Percentiles rank a stretch among this genome's conserved stretches.
These are phyloP conservation scores for Cyberlindnera sargentensis DNA, from an alignment of 805 yeast genomes.

Conservation along the genomic window DNA sequence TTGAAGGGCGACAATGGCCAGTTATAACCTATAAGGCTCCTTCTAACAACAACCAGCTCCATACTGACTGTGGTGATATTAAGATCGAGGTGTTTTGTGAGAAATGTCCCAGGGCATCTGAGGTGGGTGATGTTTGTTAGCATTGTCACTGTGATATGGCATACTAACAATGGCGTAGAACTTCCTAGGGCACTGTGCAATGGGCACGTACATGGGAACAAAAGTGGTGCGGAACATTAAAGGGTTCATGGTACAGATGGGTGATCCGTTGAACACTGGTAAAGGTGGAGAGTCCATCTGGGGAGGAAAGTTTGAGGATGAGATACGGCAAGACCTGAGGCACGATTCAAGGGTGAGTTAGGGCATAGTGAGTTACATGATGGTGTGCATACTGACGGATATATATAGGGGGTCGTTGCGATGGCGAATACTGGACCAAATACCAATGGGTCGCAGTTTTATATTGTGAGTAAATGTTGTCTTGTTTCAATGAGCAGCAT, in stretches of 20 bases:
- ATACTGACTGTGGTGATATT: conserved; percentile 32
- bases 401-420: conserved; percentile 43
- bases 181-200: conserved; percentile 39
- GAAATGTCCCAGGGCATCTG: conserved; percentile 31
- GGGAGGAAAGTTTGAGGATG: conserved; percentile 76
- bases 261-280: conserved; percentile 71
- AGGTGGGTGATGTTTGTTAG: conserved; percentile 19
- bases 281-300: conserved; percentile 80
- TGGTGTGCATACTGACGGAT: conserved; percentile 2
- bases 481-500: too few relatives aligned
- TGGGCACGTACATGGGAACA: conserved; percentile 40
- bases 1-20: not conserved
- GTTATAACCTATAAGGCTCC: not conserved
- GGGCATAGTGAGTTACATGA: not conserved
- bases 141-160: too few relatives aligned
- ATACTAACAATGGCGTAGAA: conserved; percentile 19
- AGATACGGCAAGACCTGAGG: conserved; percentile 55
- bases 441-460: conserved; percentile 65
- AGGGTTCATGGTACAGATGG: conserved; percentile 78
- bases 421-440: conserved; percentile 68
- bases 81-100: conserved; percentile 34
- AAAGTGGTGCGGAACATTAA: conserved; percentile 66
- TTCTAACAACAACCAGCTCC: conserved; percentile 20
- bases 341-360: conserved; percentile 63
- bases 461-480: conserved; percentile 32